These are phyloP conservation scores for Globisporangium heterothallicum DNA, from an alignment of 352 stramenopile genomes.

Conservation along the genomic window DNA sequence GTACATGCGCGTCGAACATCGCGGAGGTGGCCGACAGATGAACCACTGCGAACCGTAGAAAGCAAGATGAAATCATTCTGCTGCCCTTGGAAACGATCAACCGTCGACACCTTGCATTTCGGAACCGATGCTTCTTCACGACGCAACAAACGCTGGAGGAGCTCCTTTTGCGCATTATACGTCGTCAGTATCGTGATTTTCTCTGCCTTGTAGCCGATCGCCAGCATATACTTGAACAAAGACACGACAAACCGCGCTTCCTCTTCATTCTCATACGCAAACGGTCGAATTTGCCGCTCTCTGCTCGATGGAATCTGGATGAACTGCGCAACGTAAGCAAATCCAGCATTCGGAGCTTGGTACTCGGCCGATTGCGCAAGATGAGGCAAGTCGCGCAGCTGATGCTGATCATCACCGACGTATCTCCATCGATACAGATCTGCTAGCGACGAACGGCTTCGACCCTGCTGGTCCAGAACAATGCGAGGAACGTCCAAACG, in stretches of 20 bases:
- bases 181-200: conserved; percentile 94
- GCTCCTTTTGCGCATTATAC: conserved; percentile 93
- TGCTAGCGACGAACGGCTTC: conserved; percentile 1
- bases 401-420: neutral
- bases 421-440: conserved; percentile 12
- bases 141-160: conserved; percentile 87
- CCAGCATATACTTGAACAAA: conserved; percentile 90
- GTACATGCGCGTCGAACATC: conserved; percentile 92
- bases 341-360: conserved; percentile 82
- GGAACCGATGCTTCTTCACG: conserved; percentile 11
- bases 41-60: conserved; percentile 89
- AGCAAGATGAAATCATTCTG: conserved; percentile 96
- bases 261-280: conserved; percentile 93
- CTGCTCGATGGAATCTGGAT: conserved; percentile 70
- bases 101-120: conserved; percentile 72
- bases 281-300: conserved; percentile 70
- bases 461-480: conserved; percentile 87
- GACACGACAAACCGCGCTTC: conserved; percentile 94
- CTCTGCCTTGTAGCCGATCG: conserved; percentile 88
- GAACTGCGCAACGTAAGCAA: conserved; percentile 87
- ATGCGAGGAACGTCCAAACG: conserved; percentile 90
- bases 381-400: conserved; percentile 4
- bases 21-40: conserved; percentile 81
- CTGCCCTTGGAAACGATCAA: conserved; percentile 95
- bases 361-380: conserved; percentile 17